Evolutionary conservation across 2,329 filamentous ascomycete genomes (phyloP).

Genomic region (Colletotrichum kahawae): DNA sequence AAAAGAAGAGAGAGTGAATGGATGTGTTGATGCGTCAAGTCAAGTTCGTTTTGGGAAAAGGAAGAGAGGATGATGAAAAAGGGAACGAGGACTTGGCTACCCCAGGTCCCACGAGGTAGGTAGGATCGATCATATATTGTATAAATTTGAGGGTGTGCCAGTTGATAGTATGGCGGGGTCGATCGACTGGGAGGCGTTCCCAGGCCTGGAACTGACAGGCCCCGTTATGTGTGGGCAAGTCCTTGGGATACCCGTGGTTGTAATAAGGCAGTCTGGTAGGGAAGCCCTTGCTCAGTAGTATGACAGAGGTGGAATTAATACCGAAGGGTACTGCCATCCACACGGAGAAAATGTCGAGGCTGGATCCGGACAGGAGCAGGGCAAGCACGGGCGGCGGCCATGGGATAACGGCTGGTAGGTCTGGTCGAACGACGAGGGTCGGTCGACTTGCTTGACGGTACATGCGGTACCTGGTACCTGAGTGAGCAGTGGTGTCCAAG

Average conservation of each 20-base stretch:
- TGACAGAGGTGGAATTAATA: constrained; percentile 54
- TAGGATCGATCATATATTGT: constrained; percentile 35
- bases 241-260: constrained; percentile 22
- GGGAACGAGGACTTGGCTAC: constrained; percentile 25
- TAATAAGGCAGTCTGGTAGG: constrained; percentile 42
- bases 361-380: constrained; percentile 48
- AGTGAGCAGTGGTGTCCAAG: constrained; percentile 28
- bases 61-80: constrained; percentile 28
- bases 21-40: constrained; percentile 13
- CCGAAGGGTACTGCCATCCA: constrained; percentile 45
- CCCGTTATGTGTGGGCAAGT: constrained; percentile 45
- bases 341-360: constrained; percentile 53
- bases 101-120: constrained; percentile 28
- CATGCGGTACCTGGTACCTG: constrained; percentile 42
- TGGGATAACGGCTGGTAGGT: constrained; percentile 20
- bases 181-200: constrained; percentile 34
- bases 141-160: constrained; percentile 42
- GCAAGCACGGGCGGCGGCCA: constrained; percentile 39
- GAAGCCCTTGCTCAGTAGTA: constrained; percentile 45
- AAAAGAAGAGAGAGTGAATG: constrained; percentile 4
- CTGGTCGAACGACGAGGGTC: constrained; percentile 7
- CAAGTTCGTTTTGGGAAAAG: constrained; percentile 24
- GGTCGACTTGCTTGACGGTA: not conserved
- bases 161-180: constrained; percentile 44
- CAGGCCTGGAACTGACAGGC: constrained; percentile 43